These are phyloP conservation scores for Fragosphaeria purpurea DNA, from an alignment of 2,329 filamentous ascomycete species.

Conservation along the genomic window DNA sequence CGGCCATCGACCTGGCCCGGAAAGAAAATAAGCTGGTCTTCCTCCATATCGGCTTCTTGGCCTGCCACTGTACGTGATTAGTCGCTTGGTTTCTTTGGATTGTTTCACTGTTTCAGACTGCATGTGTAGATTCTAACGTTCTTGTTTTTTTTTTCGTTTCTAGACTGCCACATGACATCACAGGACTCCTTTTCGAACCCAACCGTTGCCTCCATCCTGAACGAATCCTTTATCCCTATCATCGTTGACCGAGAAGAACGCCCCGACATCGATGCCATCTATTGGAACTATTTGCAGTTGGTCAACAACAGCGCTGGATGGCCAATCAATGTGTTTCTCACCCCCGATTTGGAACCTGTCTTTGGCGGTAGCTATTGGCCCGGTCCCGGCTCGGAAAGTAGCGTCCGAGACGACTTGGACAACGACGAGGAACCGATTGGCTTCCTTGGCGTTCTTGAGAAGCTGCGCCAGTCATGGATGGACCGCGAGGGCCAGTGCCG, in stretches of 20 bases:
- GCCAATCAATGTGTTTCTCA: constrained; percentile 95
- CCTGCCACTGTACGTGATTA: constrained; percentile 72
- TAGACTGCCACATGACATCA: constrained; percentile 83
- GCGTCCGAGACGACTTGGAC: constrained; percentile 27
- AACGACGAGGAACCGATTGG: constrained; percentile 50
- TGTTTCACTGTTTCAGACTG: no score
- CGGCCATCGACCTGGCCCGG: constrained; percentile 66
- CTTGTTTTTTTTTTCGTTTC: no score
- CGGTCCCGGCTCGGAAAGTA: constrained; percentile 53
- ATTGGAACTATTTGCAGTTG: constrained; percentile 97
- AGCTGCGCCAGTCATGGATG: constrained; percentile 65
- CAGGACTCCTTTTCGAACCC: constrained; percentile 82
- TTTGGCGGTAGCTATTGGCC: constrained; percentile 97
- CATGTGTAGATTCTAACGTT: no score
- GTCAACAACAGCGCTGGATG: constrained; percentile 85
- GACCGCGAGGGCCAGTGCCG: constrained; percentile 77
- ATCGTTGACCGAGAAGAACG: constrained; percentile 90
- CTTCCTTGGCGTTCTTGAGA: constrained; percentile 74
- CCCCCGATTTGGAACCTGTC: constrained; percentile 82
- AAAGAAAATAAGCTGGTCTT: constrained; percentile 82
- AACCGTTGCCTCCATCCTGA: constrained; percentile 71
- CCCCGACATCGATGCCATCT: constrained; percentile 87
- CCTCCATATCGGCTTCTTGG: constrained; percentile 87
- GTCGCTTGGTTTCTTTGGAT: constrained; percentile 20
- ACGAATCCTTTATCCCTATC: constrained; percentile 80